Base-by-base conservation (phyloP, 2,329 filamentous ascomycete species). In the Fusarium oligoseptatum region DNA sequence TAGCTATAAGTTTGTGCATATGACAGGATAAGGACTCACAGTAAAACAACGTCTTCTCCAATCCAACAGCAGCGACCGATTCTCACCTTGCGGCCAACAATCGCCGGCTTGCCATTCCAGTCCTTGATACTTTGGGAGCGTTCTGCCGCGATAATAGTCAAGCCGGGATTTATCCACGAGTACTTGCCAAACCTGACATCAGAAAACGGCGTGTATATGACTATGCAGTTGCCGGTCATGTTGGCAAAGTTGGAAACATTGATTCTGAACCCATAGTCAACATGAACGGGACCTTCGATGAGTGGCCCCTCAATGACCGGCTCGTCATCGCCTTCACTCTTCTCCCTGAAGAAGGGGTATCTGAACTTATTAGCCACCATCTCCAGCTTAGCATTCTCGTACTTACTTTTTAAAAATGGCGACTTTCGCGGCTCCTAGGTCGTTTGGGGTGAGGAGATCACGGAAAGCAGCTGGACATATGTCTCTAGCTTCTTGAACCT, bases 11-110 rank as follows among this genome's bases (percentile, higher is more conserved):
- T 14, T 5, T 4, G 20, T 11, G 6, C 20, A n/a, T 4, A n/a
- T 17, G n/a, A 6, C 12, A 24, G 43, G 7, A 15, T 12, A 11
- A 4, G 20, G 57, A 37, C n/a, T 65, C 39, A 55, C 66, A 68
- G 14, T n/a, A 68, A 56, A 27, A 14, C 58, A 6, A 24, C 52
- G 5, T 43, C 17, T 12, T 41, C 14, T 27, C 39, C 66, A 45
- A 60, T 60, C 66, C 66, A 68, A 43, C 52, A 61, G 37, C 52
- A 64, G n/a, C 45, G 34, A 6, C 60, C 60, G n/a, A 68, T 60
- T 20, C 12, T 60, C 22, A 68, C 66, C 4, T 68, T 41, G 15
- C 37, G 43, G 11, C 60, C 60, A 34, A 24, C 24, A 29, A 41
- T 65, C 39, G 43, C 20, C 34, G 41, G 39, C 34, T 60, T 68